Evolutionary conservation across 768 basidiomycete genomes (phyloP).

Genomic region (Russula earlei): DNA sequence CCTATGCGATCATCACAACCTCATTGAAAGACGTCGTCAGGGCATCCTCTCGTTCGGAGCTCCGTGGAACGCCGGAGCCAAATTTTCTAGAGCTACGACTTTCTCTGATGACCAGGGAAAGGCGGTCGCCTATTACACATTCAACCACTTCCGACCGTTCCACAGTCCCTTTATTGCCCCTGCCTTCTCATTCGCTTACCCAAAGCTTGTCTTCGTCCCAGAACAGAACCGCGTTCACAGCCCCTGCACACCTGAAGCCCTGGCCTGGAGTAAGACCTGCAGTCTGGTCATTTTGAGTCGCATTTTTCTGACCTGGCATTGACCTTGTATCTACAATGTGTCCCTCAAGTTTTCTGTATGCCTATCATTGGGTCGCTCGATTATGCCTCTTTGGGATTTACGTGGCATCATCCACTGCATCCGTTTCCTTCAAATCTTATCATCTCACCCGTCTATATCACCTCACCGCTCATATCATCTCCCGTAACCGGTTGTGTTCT

Average conservation of each 20-base stretch:
- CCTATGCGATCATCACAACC: slow-evolving; percentile 10
- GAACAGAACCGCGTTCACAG: background rate
- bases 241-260: slow-evolving; percentile 7
- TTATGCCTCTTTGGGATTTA: background rate
- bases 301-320: background rate
- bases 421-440: background rate
- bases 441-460: background rate
- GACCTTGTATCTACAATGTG: background rate
- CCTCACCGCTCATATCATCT: background rate
- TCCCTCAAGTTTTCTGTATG: background rate
- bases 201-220: slow-evolving; percentile 3
- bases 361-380: background rate
- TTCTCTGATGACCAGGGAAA: slow-evolving; percentile 2
- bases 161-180: background rate
- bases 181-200: background rate
- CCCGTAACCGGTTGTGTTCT: background rate
- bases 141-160: background rate
- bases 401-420: background rate
- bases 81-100: slow-evolving; percentile 11
- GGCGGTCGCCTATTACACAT: background rate
- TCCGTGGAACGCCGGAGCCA: slow-evolving; percentile 13
- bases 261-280: slow-evolving; percentile 7
- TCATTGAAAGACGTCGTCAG: slow-evolving; percentile 15
- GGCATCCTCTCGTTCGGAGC: slow-evolving; percentile 1
- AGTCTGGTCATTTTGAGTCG: slow-evolving; percentile 9